phyloP scores from a whole-genome alignment of 129 eudicot genomes.

The Pulicaria dysenterica region DNA sequence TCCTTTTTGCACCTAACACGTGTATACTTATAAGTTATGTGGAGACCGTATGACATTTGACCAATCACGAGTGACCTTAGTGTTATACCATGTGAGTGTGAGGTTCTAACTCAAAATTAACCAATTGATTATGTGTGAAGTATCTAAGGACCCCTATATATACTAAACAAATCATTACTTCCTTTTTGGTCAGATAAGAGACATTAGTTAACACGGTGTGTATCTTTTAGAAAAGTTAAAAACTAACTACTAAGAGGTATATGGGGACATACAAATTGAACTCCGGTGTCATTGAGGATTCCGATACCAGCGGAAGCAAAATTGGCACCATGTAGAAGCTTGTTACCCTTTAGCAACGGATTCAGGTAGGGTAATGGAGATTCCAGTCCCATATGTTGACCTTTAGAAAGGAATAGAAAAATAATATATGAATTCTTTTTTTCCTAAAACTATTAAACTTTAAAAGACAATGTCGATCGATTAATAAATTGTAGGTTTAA shows the following conservation, averaged over 20 bases:
- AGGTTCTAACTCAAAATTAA: no score
- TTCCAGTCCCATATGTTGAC: constrained; percentile 40
- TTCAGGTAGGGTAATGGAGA: constrained; percentile 48
- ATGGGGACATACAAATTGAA: constrained; percentile 48
- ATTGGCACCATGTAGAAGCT: constrained; percentile 51
- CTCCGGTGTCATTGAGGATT: constrained; percentile 49
- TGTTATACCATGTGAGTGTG: no score
- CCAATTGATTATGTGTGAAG: no score
- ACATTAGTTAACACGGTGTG: no score
- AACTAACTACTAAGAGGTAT: not conserved
- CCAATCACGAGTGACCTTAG: no score
- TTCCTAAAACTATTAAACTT: not conserved
- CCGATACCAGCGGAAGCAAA: constrained; percentile 60
- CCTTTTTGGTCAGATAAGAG: no score
- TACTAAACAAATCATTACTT: no score
- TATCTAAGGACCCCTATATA: no score
- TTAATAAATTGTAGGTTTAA: not conserved
- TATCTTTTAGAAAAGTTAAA: no score
- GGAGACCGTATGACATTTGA: no score
- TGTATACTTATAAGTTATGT: no score
- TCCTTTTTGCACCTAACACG: no score
- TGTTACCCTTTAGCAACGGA: constrained; percentile 43
- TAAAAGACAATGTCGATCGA: not conserved
- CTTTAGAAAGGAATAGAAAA: constrained; percentile 8
- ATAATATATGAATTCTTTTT: not conserved